phyloP scores from a whole-genome alignment of 148 eudicot genomes.

The Rhododendron ferrugineum region DNA sequence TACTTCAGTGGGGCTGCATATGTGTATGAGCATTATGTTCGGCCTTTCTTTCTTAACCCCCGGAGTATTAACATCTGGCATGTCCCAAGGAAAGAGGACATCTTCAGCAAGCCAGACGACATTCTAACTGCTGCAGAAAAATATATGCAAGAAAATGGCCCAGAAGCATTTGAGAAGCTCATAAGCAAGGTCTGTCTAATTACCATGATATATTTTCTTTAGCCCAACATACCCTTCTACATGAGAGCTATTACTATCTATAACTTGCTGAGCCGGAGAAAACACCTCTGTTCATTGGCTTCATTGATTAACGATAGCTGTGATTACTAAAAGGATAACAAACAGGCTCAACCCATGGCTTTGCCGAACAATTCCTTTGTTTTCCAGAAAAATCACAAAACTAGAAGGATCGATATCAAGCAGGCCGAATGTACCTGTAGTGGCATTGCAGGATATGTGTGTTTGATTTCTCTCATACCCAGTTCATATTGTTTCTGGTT shows the following conservation, averaged over 20 bases:
- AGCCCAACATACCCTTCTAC: neutral
- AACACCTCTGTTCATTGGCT: neutral
- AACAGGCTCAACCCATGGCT: neutral
- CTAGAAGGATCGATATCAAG: neutral
- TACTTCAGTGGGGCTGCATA: conserved; percentile 96
- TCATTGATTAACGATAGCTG: neutral
- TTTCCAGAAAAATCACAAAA: neutral
- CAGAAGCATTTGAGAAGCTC: conserved; percentile 57
- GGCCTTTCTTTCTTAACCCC: conserved; percentile 58
- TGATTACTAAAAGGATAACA: neutral
- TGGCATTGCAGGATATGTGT: neutral
- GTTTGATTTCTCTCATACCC: neutral
- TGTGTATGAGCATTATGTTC: conserved; percentile 74
- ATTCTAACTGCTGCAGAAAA: conserved; percentile 72
- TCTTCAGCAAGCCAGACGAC: conserved; percentile 59
- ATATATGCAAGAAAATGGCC: conserved; percentile 67
- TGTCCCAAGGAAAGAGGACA: conserved; percentile 56
- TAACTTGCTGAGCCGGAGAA: neutral
- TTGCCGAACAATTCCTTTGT: neutral
- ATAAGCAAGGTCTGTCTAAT: conserved; percentile 47
- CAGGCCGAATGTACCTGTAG: neutral
- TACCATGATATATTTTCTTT: neutral
- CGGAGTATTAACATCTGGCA: conserved; percentile 59
- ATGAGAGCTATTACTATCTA: neutral
- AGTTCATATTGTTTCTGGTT: neutral